Conservation (phyloP, 208 protist genomes). For the Trypanosoma melophagium region DNA sequence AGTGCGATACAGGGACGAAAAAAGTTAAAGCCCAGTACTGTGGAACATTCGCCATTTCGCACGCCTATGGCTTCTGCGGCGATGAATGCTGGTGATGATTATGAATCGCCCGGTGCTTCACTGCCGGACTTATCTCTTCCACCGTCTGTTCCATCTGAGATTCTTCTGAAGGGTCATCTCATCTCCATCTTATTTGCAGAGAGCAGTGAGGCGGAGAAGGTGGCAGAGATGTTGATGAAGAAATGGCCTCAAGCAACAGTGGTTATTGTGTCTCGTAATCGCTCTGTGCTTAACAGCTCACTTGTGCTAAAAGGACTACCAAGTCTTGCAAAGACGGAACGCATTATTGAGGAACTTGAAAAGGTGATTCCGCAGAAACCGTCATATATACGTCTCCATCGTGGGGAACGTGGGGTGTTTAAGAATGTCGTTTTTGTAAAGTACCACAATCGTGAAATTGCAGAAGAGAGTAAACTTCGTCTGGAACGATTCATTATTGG, state of each 20-base stretch:
- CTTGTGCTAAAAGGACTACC: slow-evolving; percentile 83
- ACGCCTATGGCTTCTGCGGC: slow-evolving; percentile 19
- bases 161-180: slow-evolving; percentile 40
- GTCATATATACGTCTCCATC: slow-evolving; percentile 84
- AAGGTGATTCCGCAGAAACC: slow-evolving; percentile 49
- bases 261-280: slow-evolving; percentile 52
- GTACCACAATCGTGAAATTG: slow-evolving; percentile 91
- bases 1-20: not conserved
- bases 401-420: slow-evolving; percentile 79
- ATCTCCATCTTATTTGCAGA: slow-evolving; percentile 77
- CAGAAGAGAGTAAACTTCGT: slow-evolving; percentile 88
- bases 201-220: slow-evolving; percentile 66
- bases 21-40: not conserved
- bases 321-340: slow-evolving; percentile 62
- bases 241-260: slow-evolving; percentile 59
- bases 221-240: slow-evolving; percentile 47
- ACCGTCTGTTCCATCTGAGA: slow-evolving; percentile 36
- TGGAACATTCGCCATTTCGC: slow-evolving; percentile 24
- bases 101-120: slow-evolving; percentile 25
- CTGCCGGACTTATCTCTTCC: slow-evolving; percentile 50
- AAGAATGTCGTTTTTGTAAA: slow-evolving; percentile 83
- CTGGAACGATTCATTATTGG: slow-evolving; percentile 71
- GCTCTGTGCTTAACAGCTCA: slow-evolving; percentile 62
- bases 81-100: slow-evolving; percentile 13
- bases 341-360: slow-evolving; percentile 59